Evolutionary conservation across 352 stramenopile genomes (phyloP), one percentile per base, ranked within the genome.

Genomic region (Phytophthora cajani): DNA sequence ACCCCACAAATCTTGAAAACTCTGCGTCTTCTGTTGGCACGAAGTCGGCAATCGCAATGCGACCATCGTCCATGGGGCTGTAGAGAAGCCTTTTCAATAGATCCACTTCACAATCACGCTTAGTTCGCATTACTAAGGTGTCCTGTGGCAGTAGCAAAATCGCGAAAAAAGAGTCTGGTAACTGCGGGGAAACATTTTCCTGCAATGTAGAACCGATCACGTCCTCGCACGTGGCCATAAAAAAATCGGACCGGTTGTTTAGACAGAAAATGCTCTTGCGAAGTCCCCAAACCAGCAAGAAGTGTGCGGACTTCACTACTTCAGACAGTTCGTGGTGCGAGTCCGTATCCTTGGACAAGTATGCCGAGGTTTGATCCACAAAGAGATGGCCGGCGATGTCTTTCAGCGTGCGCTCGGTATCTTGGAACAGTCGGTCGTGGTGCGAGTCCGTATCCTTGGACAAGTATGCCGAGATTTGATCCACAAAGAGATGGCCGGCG

Each of bases 241-340:
- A 75, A 56, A 80, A 58, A 21, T 78, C 21, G 7, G 73, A 69
- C 40, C 61, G 61, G 36, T 16, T 50, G 10, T 55, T 62, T 5
- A 44, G 59, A 42, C 52, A 81, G 51, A 86, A 86, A 9, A 84
- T 49, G 27, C 74, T 55, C 53, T 82, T 82, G 38, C 74, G 78
- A 14, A 79, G 72, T 3, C 78, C 76, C 78, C 78, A 86, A 50
- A 71, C 67, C 3, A 86, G 53, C 38, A 84, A 49, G 30, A 80
- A 67, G 23, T 86, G 78, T 16, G 78, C 77, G 5, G 57, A 63
- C 27, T 70, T 44, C 11, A 81, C 61, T 21, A 84, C 67, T 53
- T 67, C 67, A 3, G 71, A 77, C 23, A 59, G 58, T 38, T 75
- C 51, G 5, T 25, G 46, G 44, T 63, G 52, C 17, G 50, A 64